phyloP scores from a whole-genome alignment of 495 filamentous ascomycete genomes.

The Trichodelitschia bisporula region DNA sequence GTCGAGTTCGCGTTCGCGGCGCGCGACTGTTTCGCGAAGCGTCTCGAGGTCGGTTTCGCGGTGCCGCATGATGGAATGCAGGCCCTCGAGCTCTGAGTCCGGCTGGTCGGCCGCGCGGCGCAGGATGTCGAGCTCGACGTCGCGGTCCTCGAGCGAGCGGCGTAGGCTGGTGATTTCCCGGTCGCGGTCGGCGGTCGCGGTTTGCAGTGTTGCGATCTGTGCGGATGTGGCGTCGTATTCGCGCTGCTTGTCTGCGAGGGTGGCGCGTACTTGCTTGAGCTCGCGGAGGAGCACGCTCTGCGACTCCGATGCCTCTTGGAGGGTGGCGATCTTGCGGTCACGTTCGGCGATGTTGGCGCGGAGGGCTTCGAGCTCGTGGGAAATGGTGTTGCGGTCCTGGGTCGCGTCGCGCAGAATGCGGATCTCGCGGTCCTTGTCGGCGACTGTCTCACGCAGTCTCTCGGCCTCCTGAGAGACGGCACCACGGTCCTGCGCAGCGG shows the following conservation, averaged over 20 bases:
- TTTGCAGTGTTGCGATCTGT: conserved; percentile 7
- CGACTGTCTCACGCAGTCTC: conserved; percentile 2
- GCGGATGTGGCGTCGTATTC: conserved; percentile 12
- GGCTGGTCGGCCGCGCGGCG: conserved; percentile 4
- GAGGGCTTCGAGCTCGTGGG: conserved; percentile 1
- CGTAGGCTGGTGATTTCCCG: conserved; percentile 8
- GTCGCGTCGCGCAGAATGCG: conserved; percentile 4
- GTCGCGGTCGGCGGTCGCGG: conserved; percentile 4
- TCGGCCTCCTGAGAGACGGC: conserved; percentile 1
- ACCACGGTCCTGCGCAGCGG: not conserved
- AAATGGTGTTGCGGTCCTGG: not conserved
- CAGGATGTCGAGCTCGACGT: conserved; percentile 6
- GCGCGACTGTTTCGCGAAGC: conserved; percentile 6
- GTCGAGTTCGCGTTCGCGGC: conserved; percentile 4
- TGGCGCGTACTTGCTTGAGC: not conserved
- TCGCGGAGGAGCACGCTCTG: not conserved
- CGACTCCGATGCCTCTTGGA: not conserved
- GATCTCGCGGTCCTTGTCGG: conserved; percentile 7
- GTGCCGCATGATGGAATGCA: conserved; percentile 8
- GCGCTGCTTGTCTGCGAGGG: conserved; percentile 5
- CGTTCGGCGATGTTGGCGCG: not conserved
- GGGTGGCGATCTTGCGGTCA: not conserved
- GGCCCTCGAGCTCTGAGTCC: conserved; percentile 7
- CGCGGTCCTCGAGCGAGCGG: conserved; percentile 4
- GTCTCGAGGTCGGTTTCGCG: conserved; percentile 8